These are phyloP conservation scores for Lignosus rhinocerotis DNA, from an alignment of 1,284 basidiomycete species.

Conservation along the genomic window DNA sequence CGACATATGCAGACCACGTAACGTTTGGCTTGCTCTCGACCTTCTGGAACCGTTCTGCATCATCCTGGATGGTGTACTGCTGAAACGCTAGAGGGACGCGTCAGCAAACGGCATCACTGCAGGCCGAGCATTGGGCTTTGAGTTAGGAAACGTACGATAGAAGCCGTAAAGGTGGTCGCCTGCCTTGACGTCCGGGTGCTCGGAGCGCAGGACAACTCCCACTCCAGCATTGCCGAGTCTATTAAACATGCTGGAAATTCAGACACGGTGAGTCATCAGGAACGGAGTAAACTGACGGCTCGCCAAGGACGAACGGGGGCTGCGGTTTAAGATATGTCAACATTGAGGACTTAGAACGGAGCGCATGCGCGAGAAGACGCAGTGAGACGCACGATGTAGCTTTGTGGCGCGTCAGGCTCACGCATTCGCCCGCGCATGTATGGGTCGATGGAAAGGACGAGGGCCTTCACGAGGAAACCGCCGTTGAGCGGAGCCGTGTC, in stretches of 20 bases:
- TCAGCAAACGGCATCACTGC: neutral
- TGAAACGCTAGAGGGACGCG: conserved; percentile 22
- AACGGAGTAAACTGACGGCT: conserved; percentile 14
- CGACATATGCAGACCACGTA: conserved; percentile 34
- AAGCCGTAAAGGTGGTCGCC: conserved; percentile 46
- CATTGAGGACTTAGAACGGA: too few species aligned
- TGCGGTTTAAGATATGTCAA: neutral
- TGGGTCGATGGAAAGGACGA: conserved; percentile 50
- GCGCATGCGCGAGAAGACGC: too few species aligned
- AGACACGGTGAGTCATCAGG: neutral
- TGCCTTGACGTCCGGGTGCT: conserved; percentile 35
- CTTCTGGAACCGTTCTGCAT: conserved; percentile 5
- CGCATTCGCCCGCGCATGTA: conserved; percentile 45
- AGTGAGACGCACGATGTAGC: conserved; percentile 7
- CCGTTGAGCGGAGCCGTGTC: conserved; percentile 52
- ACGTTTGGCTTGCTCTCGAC: conserved; percentile 29
- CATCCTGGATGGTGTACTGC: conserved; percentile 21
- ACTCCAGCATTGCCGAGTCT: conserved; percentile 33
- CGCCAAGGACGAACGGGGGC: conserved; percentile 12
- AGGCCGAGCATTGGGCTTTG: neutral
- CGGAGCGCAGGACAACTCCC: conserved; percentile 45
- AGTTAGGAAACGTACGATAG: conserved; percentile 23
- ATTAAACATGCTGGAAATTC: neutral
- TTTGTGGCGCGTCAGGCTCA: conserved; percentile 9
- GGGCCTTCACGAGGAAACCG: conserved; percentile 50